phyloP scores from a whole-genome alignment of 2,329 filamentous ascomycete species.

The Pseudophaeomoniella oleicola region DNA sequence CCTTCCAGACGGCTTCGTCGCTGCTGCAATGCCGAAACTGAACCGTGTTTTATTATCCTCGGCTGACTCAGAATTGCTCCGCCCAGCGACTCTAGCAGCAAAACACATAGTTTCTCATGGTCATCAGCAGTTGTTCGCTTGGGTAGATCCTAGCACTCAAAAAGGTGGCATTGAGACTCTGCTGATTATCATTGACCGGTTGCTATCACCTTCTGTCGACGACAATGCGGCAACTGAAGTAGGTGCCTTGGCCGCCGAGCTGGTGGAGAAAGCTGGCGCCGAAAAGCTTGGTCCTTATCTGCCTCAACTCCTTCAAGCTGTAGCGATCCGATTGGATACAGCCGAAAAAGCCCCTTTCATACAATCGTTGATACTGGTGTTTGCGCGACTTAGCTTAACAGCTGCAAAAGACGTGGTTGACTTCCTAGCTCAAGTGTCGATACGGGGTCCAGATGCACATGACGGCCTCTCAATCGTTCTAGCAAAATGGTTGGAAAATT shows the following conservation, averaged over 20 bases:
- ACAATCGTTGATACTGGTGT: slow-evolving; percentile 88
- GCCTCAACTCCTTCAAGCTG: slow-evolving; percentile 73
- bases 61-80: slow-evolving; percentile 74
- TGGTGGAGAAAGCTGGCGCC: slow-evolving; percentile 89
- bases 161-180: slow-evolving; percentile 79
- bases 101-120: slow-evolving; percentile 86
- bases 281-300: slow-evolving; percentile 84
- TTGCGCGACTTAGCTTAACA: slow-evolving; percentile 74
- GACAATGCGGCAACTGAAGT: slow-evolving; percentile 94
- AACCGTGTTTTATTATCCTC: slow-evolving; percentile 69
- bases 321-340: slow-evolving; percentile 68
- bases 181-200: slow-evolving; percentile 71
- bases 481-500: slow-evolving; percentile 94
- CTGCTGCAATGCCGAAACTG: slow-evolving; percentile 73
- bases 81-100: slow-evolving; percentile 70
- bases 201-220: slow-evolving; percentile 70
- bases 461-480: slow-evolving; percentile 82
- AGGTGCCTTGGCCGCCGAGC: slow-evolving; percentile 79
- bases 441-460: slow-evolving; percentile 45
- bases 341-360: slow-evolving; percentile 82
- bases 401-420: slow-evolving; percentile 81
- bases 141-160: slow-evolving; percentile 61
- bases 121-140: slow-evolving; percentile 75
- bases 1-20: slow-evolving; percentile 73
- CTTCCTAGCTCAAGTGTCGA: slow-evolving; percentile 73